Base-by-base conservation (phyloP, 257 asterid species). In the Solanum corneliomulleri region DNA sequence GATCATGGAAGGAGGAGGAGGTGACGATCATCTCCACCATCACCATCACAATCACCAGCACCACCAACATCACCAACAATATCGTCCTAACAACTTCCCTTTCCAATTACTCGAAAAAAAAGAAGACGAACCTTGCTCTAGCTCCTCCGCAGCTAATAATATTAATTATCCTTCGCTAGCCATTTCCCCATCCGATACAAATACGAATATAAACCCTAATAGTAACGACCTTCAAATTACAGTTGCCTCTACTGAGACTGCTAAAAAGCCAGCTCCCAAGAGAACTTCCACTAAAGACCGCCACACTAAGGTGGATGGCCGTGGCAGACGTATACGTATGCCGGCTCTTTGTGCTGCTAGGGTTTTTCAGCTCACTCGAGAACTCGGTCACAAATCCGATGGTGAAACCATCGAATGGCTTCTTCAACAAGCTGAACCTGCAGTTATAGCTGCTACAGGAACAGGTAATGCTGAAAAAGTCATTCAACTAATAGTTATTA, bases 291-390 rank as follows among this genome's bases (percentile, higher is more conserved):
- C 98, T 2, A 96, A 96, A 83, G 99, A 96, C 82, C 95, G 99
- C n/a, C 99, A 96, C 88, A 96, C 99, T 0, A 95, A 96, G 23
- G 99, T 96, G 2, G 99, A 96, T 70, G 99, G 99, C 15, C 94
- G 99, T 0, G 99, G 98, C 7, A 92, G 99, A 66, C 96, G 99
- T 62, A 96, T 96, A 88, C 98, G 98, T 88, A 96, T 96, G 99
- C 99, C 99, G 0, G 99, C 96, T 2, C 92, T 94, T 7, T 96
- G 98, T 60, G 99, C 98, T 0, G 98, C 99, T 89, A 93, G 98
- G 97, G 98, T 96, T 92, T 96, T 96, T 71, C 99, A 96, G 88
- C 96, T 96, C 25, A 96, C 99, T 1, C 93, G 98, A 1, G 99
- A 96, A 82, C 93, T 96, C 71, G 99, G 99, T 77, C 99, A 95